A percentile compares a stretch with the other conserved stretches of the same genome.
Evolutionary conservation across 306 rosid genomes (phyloP).

Genomic region (Cicer yamashitae): DNA sequence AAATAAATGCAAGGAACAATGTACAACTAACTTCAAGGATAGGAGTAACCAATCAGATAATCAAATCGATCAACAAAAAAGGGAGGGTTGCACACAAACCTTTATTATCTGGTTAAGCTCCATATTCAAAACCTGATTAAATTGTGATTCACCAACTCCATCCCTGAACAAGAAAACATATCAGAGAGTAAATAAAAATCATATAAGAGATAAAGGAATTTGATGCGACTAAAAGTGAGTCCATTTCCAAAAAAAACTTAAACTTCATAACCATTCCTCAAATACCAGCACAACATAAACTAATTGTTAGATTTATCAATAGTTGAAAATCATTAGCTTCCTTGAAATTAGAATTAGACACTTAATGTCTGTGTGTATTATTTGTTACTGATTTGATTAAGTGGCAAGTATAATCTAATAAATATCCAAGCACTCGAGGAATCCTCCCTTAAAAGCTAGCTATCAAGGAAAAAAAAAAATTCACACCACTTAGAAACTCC

Average conservation of each 20-base stretch:
- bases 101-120: slow-evolving; percentile 87
- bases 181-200: slow-evolving; percentile 38
- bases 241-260: slow-evolving; percentile 20
- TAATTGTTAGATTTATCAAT: neutral
- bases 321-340: neutral
- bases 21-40: slow-evolving; percentile 24
- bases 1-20: neutral
- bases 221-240: slow-evolving; percentile 27
- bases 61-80: slow-evolving; percentile 34
- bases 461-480: neutral
- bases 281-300: slow-evolving; percentile 28
- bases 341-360: neutral
- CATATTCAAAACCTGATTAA: slow-evolving; percentile 79
- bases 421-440: neutral
- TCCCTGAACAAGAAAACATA: slow-evolving; percentile 63
- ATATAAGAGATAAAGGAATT: slow-evolving; percentile 16
- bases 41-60: slow-evolving; percentile 18
- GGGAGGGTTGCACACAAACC: slow-evolving; percentile 59
- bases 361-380: neutral
- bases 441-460: neutral
- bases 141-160: slow-evolving; percentile 93
- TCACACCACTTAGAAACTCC: neutral
- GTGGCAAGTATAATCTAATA: neutral
- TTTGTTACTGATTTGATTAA: neutral
- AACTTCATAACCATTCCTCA: slow-evolving; percentile 27